Evolutionary conservation across 2,329 filamentous ascomycete genomes (phyloP), one percentile per base, ranked within the genome.

Genomic region (Exophiala spinifera): DNA sequence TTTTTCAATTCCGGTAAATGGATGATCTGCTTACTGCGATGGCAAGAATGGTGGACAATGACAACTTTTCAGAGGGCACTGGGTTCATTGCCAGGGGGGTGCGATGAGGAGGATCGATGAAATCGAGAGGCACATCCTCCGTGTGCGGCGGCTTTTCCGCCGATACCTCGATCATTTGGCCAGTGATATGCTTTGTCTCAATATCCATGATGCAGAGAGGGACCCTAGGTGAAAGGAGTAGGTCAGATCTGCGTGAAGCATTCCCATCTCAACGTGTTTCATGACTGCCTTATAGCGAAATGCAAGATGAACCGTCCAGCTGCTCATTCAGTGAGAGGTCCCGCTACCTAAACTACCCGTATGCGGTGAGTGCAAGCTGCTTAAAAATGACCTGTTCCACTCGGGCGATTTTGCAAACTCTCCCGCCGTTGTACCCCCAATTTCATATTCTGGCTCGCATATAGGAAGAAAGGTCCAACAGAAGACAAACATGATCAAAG

Each of bases 391-490:
- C 3, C 64, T 80, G 4, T 63, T 80, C 5, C 65, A 65, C 5
- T 68, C 73, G 0, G 51, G 59, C 1, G 70, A 70, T 15, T 79
- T 75, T 68, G 73, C 76, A 53, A 69, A 72, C 67, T 71, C 14
- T 68, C 79, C 25, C 73, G 79, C 61, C 68, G 74, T 0, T 80
- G 76, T 59, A 76, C 76, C 0, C 70, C 72, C 1, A 75, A 72
- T 56, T 68, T 79, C 23, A 75, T 79, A 3, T 79, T 79, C 58
- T 75, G 71, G 5, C 74, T 79, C 1, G 70, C 76, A 3, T 80
- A 79, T 58, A 77, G 77, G 0, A 74, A 76, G 51, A 72, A 76
- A 6, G 74, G 78, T 23, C 44, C 55, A 1, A 51, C 33, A 4
- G 52, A 59, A 39, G 74, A 79, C 51, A 75, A 75, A 1, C 58